phyloP scores from a whole-genome alignment of 345 rosid species.

The Excoecaria cochinchinensis region DNA sequence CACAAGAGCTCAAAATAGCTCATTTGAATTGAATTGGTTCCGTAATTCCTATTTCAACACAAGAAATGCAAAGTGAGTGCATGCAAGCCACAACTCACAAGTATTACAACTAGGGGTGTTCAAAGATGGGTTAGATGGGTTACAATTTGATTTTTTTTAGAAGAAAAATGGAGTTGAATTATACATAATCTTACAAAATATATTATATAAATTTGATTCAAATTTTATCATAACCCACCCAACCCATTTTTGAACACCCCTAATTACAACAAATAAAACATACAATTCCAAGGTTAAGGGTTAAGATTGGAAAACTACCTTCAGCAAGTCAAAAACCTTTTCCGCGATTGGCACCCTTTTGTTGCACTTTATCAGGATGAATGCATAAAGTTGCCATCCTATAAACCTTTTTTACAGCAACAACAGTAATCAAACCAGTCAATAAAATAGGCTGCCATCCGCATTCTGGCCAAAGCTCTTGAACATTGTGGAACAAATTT shows the following conservation, averaged over 20 bases:
- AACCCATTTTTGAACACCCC: too few relatives aligned
- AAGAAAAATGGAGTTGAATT: too few relatives aligned
- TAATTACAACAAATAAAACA: background rate
- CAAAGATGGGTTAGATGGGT: too few relatives aligned
- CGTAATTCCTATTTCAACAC: conserved; percentile 63
- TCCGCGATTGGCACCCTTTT: conserved; percentile 95
- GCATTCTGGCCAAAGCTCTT: conserved; percentile 99
- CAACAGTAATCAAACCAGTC: conserved; percentile 83
- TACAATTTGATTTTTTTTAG: too few relatives aligned
- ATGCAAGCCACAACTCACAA: background rate
- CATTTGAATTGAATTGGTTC: conserved; percentile 90
- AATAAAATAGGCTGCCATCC: conserved; percentile 96
- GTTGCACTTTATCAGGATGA: conserved; percentile 99
- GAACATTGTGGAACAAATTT: conserved; percentile 21
- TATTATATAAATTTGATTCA: too few relatives aligned
- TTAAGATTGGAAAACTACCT: conserved; percentile 43
- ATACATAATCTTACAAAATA: too few relatives aligned
- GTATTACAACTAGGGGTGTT: too few relatives aligned
- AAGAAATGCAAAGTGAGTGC: background rate
- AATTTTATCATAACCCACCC: too few relatives aligned
- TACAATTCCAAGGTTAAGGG: background rate
- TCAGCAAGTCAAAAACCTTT: conserved; percentile 95
- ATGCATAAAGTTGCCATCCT: conserved; percentile 92
- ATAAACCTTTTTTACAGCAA: conserved; percentile 76
- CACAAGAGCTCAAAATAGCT: conserved; percentile 53